Evolutionary conservation across 1,284 basidiomycete genomes (phyloP), one percentile per base, ranked within the genome.

Genomic region (Leccinum subatratum): DNA sequence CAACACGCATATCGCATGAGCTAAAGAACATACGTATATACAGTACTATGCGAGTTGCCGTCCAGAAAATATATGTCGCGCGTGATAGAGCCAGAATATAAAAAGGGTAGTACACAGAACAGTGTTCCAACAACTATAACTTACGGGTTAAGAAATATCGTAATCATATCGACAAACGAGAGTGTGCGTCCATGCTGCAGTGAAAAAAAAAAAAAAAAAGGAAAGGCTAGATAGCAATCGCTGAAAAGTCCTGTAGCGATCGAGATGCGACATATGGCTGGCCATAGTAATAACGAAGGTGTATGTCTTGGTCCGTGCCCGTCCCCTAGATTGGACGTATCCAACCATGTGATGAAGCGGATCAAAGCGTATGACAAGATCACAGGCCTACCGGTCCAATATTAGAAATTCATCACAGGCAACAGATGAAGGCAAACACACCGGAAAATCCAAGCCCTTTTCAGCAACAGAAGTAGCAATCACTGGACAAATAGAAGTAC

Each of bases 401-500:
- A 64, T 72, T 66, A 48, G 54, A 12, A 18, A 34, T 62, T 60
- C 16, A 8, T 32, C 25, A 60, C 42, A 18, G 28, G 63, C 30
- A 37, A 48, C 66, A 20, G 9, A 34, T 48, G 16, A 5, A 61
- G 22, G 37, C 16, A 32, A 16, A 64, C 83, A 63, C 73, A 90
- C 89, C 14, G 88, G 90, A 77, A 95, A 93, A 76, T 95, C 92
- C 30, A 95, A 82, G 0, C 93, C 93, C 79, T 95, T 93, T 78
- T 95, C 93, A 1, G 92, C 93, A 6, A 95, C 92, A 8, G 88
- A 88, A 0, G 93, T 95, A 4, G 92, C 90, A 67, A 95, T 81
- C 32, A 95, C 90, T 92, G 45, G 42, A 57, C 5, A 59, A 30
- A 69, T 59, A 48, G 18, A 3, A 95, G 78, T 25, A 93, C 76